Evolutionary conservation across 345 rosid genomes (phyloP), one percentile per base, ranked within the genome.

Genomic region (Hevea brasiliensis): DNA sequence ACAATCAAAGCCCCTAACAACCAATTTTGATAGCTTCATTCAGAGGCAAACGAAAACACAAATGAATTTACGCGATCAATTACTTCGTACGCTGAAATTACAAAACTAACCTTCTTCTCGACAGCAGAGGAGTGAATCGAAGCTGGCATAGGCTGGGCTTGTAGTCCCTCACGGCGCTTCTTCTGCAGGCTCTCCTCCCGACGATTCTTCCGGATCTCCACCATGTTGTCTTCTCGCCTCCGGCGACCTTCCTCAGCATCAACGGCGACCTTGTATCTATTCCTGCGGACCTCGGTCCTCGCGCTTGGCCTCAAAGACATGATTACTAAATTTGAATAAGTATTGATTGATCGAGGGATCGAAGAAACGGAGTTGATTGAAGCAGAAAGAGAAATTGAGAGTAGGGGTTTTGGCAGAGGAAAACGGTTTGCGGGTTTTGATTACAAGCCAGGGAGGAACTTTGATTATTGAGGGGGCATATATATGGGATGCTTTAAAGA

Each of bases 221-320:
- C 96, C 96, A 92, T 84, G 80, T 89, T 88, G 67, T 92, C 98
- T 80, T 92, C 98, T 64, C 98, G 79, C 76, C 97, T 84, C 81
- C 97, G 83, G 29, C 97, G 79, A 3, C 96, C 97, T 77, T 92
- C 97, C 12, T 90, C 96, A 3, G 93, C 93, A 77, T 90, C 93
- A 13, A 90, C 93, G 35, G 97, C 87, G 57, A 87, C 92, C 83
- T 92, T 92, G 88, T 92, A 92, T 40, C 83, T 82, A 79, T 86
- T 89, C 65, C 91, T 83, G 23, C 97, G 87, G 42, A 83, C 87
- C 84, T 90, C 97, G 4, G 89, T 85, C 83, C 85, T 90, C 45
- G 89, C 87, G 84, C 72, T 89, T 20, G 96, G 93, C 71, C 93
- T 85, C 89, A 90, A 68, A 75, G 96, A 92, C 96, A 90, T 90